phyloP scores from a whole-genome alignment of 805 yeast genomes.

The Citeromyces matritensis region DNA sequence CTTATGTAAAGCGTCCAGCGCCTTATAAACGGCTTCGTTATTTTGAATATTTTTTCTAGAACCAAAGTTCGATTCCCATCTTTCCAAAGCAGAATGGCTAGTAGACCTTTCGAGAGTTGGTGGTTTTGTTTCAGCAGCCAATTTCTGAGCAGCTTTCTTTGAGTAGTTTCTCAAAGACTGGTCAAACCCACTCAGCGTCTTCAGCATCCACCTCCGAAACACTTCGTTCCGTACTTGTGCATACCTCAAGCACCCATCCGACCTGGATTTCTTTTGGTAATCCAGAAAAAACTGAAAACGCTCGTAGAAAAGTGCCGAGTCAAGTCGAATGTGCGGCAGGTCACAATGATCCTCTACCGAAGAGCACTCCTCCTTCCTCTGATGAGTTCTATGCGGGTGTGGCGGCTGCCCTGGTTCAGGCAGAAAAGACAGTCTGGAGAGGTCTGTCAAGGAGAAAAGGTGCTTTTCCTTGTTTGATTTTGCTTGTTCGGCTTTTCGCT shows the following conservation, averaged over 20 bases:
- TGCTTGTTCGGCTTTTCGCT: too few relatives aligned
- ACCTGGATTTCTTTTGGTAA: constrained; percentile 15
- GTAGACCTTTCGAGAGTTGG: neutral
- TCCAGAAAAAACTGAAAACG: constrained; percentile 14
- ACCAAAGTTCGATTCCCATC: neutral
- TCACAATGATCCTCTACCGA: too few relatives aligned
- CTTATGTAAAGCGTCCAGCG: neutral
- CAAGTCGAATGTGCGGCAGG: too few relatives aligned
- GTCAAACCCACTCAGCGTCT: constrained; percentile 5
- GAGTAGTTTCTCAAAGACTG: neutral
- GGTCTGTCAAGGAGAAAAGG: too few relatives aligned
- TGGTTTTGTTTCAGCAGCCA: neutral
- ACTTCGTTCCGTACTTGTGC: constrained; percentile 15
- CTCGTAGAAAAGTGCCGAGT: neutral
- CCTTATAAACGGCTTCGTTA: neutral
- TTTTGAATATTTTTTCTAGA: neutral
- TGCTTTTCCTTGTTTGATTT: too few relatives aligned
- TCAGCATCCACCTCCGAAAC: constrained; percentile 13
- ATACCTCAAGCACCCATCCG: constrained; percentile 14
- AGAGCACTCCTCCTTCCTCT: too few relatives aligned
- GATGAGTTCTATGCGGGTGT: too few relatives aligned
- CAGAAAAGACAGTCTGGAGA: too few relatives aligned
- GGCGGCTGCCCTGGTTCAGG: too few relatives aligned
- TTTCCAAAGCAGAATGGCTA: neutral
- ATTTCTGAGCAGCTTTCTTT: neutral